phyloP scores from a whole-genome alignment of 768 basidiomycete genomes.

The Calvatia gigantea region DNA sequence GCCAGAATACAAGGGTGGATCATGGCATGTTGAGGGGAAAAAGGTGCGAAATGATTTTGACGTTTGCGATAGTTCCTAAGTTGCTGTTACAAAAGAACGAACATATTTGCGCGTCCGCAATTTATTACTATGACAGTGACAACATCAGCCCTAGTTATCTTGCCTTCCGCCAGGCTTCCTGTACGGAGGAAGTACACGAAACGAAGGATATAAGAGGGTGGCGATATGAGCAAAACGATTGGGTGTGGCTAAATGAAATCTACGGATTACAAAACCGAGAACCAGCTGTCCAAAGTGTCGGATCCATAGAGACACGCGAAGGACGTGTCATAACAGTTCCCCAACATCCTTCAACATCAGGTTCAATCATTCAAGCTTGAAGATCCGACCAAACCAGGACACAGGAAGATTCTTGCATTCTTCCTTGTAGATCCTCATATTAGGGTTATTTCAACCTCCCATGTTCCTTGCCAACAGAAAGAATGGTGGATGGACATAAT shows the following conservation, averaged over 20 bases:
- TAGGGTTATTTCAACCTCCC: constrained; percentile 20
- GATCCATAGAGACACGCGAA: constrained; percentile 22
- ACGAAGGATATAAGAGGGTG: background rate
- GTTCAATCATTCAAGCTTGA: constrained; percentile 30
- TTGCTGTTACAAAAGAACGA: constrained; percentile 14
- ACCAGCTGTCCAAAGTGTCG: constrained; percentile 20
- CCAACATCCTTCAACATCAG: constrained; percentile 35
- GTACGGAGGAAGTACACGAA: background rate
- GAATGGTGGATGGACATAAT: constrained; percentile 25
- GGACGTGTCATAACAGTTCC: constrained; percentile 29
- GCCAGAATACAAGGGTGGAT: constrained; percentile 17
- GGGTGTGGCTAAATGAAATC: constrained; percentile 19
- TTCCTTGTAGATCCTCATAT: constrained; percentile 33
- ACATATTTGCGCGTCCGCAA: constrained; percentile 17
- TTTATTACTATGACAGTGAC: constrained; percentile 16
- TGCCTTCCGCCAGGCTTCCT: constrained; percentile 14
- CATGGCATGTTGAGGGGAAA: constrained; percentile 16
- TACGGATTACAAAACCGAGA: constrained; percentile 17
- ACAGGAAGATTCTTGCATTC: constrained; percentile 36
- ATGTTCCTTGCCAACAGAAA: constrained; percentile 23
- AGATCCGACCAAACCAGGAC: constrained; percentile 32
- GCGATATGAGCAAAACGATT: constrained; percentile 18
- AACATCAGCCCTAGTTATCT: constrained; percentile 15
- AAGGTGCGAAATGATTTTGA: background rate
- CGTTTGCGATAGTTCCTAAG: background rate